Base-by-base conservation (phyloP, 2,329 filamentous ascomycete species). In the Trichoderma atroviride region DNA sequence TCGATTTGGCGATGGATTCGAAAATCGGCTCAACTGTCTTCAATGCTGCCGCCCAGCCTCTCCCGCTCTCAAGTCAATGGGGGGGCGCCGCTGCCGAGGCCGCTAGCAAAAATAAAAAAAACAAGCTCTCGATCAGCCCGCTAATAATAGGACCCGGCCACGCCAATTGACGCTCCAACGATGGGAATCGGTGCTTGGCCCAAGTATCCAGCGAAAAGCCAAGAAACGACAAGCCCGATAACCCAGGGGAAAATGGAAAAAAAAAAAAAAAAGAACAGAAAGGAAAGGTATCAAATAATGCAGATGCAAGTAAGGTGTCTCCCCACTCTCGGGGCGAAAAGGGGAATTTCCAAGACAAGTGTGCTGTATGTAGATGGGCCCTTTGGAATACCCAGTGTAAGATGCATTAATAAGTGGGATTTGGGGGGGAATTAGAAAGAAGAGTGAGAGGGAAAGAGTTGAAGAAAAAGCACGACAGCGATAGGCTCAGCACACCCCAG, bases 401-500 rank as follows among this genome's bases (percentile, higher is more conserved):
- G 50, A 22, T 9, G 50, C 24, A 53, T 22, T 29, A 35, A 63
- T 11, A 50, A 29, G 27, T 33, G 33, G 33, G 11, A 33, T 11
- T 10, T 27, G 27, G 33, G 33, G 33, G 33, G 33, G 31, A 33
- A 11, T 33, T 11, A 33, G 33, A 33, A 35, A 22, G 22, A 33
- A 19, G 31, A 5, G 4, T 37, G 14, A 24, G n/a, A 64, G 4
- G 6, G 31, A 27, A 19, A 55, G 19, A 14, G 4, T 37, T 9
- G 14, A 31, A 64, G 35, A 33, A 55, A 55, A 47, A 61, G 33
- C 31, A 24, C 37, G 27, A 16, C 13, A 50, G 59, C 31, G 47
- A 33, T 43, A 22, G 40, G 33, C 31, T 61, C 58, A 40, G 58
- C 50, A 22, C 43, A 22, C 43, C 64, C 64, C 64, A 67, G 64